Base-by-base conservation (phyloP, 192 early-diverging fungal species). In the Chytriomyces sp. region DNA sequence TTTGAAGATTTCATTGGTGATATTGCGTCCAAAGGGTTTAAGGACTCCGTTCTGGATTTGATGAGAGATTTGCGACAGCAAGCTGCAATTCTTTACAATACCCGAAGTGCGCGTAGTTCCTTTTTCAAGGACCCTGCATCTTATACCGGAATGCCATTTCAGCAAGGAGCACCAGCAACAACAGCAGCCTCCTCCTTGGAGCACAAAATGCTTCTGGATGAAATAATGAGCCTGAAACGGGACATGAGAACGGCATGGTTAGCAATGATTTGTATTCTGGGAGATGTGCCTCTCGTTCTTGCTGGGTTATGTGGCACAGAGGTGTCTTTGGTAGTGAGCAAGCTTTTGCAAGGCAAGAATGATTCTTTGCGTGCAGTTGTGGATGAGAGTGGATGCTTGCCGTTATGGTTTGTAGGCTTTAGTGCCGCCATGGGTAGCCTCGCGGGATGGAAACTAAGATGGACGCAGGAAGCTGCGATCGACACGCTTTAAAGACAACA, bases 1-100 rank as follows among this genome's bases (percentile, higher is more conserved):
- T 24, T 73, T 61, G 60, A 63, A 44, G 61, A 73, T 26, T 73
- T 73, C 26, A 7, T 73, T 8, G 71, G 44, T 7, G 71, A 63
- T 6, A 16, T 71, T 13, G 53, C 43, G 18, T 16, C 8, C 16
- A 50, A 71, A 18, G 69, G 69, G 2, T 50, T 71, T 5, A 24
- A 26, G 26, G 69, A 71, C 1, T 49, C 47, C 43, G 16, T 45
- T 7, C 18, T 20, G 43, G 67, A 16, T 44, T 11, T 68, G 46
- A 45, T 20, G 67, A 35, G 48, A n/a, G 47, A 68, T 16, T 11
- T 26, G 11, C 26, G 63, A 13, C n/a, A 26, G 63, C 11, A 26
- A 26, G 63, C 11, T 26, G 11, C 11, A 13, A 26, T 64, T 35
- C 35, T 35, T 35, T 35, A 35, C 1, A 35, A 35, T 35, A 35